These are phyloP conservation scores for Mallotus nudiflorus DNA, from an alignment of 345 rosid species.

Conservation along the genomic window DNA sequence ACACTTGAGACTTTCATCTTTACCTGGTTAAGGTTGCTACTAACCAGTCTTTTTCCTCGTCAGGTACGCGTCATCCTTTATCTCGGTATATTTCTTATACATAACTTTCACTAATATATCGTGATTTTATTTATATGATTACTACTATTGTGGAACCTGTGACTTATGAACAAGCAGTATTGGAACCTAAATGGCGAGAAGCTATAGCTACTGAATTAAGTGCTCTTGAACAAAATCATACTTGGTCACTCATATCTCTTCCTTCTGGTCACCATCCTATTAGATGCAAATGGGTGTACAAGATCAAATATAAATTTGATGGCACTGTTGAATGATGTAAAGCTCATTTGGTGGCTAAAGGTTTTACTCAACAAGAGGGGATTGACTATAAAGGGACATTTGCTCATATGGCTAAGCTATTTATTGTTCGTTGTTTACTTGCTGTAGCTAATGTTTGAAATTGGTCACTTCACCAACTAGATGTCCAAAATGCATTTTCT, in stretches of 20 bases:
- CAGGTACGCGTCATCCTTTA: background rate
- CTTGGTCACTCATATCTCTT: background rate
- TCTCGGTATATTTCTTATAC: background rate
- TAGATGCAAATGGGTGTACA: background rate
- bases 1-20: background rate
- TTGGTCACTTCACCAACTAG: background rate
- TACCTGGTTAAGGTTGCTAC: background rate
- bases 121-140: too few relatives aligned
- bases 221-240: too few relatives aligned
- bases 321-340: background rate
- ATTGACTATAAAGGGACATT: too few relatives aligned
- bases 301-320: background rate
- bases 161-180: background rate
- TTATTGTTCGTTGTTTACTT: background rate
- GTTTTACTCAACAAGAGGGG: background rate
- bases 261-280: background rate
- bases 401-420: too few relatives aligned
- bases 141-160: background rate
- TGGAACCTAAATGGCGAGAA: background rate
- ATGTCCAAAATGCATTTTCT: background rate
- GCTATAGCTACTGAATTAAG: background rate
- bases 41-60: background rate
- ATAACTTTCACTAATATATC: background rate
- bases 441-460: background rate
- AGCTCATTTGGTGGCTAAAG: background rate